Evolutionary conservation across 2,329 filamentous ascomycete genomes (phyloP).

Genomic region (Colletotrichum sp.): DNA sequence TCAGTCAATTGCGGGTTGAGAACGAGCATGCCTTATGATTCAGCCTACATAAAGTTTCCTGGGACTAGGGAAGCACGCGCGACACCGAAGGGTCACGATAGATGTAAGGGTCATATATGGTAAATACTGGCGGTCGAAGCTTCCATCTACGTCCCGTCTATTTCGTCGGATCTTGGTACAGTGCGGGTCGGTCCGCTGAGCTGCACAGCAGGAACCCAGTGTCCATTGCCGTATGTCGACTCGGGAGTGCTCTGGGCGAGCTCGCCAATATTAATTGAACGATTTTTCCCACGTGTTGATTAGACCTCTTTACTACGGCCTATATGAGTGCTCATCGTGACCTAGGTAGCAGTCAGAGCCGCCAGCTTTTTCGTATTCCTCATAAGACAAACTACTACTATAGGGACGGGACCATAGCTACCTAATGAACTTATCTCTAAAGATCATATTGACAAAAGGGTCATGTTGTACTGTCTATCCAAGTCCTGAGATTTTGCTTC

Average conservation of each 20-base stretch:
- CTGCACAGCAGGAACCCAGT: background rate
- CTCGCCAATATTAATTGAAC: background rate
- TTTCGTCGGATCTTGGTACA: background rate
- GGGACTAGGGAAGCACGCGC: background rate
- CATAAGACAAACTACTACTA: background rate
- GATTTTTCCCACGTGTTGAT: background rate
- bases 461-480: background rate
- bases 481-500: background rate
- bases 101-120: background rate
- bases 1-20: background rate
- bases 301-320: background rate
- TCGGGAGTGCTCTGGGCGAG: accelerated
- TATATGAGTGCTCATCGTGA: accelerated
- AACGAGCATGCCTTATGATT: background rate
- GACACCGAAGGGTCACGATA: background rate
- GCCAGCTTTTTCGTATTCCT: background rate
- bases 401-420: background rate
- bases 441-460: background rate
- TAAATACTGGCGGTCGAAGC: background rate
- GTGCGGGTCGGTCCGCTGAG: background rate
- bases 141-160: background rate
- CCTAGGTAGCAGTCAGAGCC: background rate
- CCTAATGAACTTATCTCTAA: background rate
- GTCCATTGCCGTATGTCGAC: background rate
- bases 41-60: background rate